Conservation (phyloP, 306 rosid genomes). For the Cicer yamashitae region DNA sequence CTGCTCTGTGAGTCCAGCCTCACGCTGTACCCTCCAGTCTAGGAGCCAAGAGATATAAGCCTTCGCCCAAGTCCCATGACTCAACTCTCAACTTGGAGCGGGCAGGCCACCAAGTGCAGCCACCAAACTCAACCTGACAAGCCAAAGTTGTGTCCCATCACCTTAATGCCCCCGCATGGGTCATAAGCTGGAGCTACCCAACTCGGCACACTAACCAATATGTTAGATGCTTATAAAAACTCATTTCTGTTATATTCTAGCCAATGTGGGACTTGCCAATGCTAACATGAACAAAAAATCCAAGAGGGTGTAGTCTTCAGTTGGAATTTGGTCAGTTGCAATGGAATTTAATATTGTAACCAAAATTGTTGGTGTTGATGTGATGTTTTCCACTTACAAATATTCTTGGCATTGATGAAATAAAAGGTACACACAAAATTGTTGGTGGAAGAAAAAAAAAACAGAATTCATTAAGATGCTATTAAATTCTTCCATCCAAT, state of each 20-base stretch:
- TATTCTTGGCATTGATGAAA: background rate
- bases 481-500: too few species aligned
- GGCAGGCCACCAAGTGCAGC: background rate
- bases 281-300: background rate
- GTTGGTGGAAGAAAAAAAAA: background rate
- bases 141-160: background rate
- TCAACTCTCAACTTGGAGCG: background rate
- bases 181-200: background rate
- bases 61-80: background rate
- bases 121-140: background rate
- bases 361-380: background rate
- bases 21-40: background rate
- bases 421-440: background rate
- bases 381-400: background rate
- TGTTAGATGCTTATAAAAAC: background rate
- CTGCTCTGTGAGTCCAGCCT: slow-evolving; percentile 4
- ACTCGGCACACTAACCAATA: background rate
- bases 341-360: background rate
- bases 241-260: background rate
- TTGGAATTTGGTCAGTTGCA: background rate
- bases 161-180: background rate
- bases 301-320: background rate
- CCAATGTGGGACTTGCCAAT: background rate
- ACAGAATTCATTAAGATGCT: too few species aligned
- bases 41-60: background rate